Evolutionary conservation across 305 asterid genomes (phyloP), one percentile per base, ranked within the genome.

Genomic region (Striga hermonthica): DNA sequence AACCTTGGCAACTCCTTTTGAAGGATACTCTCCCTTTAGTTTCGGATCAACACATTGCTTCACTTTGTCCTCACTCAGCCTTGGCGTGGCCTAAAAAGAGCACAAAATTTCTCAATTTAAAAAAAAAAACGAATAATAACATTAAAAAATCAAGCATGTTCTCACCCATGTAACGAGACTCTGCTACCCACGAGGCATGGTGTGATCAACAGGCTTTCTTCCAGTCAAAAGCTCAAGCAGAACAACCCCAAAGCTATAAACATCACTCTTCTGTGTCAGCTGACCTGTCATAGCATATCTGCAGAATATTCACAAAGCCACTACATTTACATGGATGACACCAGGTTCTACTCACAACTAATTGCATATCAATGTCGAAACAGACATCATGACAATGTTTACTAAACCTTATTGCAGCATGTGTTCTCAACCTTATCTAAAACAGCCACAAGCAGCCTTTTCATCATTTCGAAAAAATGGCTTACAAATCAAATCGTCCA

Each of bases 251-350:
- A 90, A 90, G 65, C 97, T 90, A 66, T 90, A 90, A 52, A 90
- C 95, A 8, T 90, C 95, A 57, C 95, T 90, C 68, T 90, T 90
- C 72, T 87, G 97, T 1, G 95, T 90, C 49, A 90, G 84, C 66
- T 87, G 95, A 1, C 97, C 95, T 5, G 97, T 90, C 97, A 86
- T 90, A 9, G 97, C 96, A 54, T 90, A 87, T 81, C 96, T 89
- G 66, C 37, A 69, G 8, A 10, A 22, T 22, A 22, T 22, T 22
- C 31, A 22, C 31, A 22, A 22, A 22, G 2, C 31, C 31, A 22
- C 1, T 22, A 22, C 31, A 22, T 22, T 22, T 22, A 22, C 31
- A 22, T 22, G 31, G 31, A 22, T 22, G 31, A 2, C 31, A 22
- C 31, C 31, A 0, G 31, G 31, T 22, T 22, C 31, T 22, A 22